phyloP scores from a whole-genome alignment of 2,329 filamentous ascomycete species.

The Thermothelomyces thermophilus region DNA sequence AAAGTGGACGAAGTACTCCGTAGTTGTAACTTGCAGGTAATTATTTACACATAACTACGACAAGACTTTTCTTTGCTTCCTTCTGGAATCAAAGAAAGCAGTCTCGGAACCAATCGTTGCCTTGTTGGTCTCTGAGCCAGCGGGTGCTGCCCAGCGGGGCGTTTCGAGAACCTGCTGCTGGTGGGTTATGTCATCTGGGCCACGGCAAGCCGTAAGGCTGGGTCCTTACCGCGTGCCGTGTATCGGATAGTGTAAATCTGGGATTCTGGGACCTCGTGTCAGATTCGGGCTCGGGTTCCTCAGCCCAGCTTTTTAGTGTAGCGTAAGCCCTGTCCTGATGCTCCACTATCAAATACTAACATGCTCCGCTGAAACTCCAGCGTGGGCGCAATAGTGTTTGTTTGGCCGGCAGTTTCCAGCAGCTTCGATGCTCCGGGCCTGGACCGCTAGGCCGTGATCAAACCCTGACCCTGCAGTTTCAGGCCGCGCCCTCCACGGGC shows the following conservation, averaged over 20 bases:
- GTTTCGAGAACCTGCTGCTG: slow-evolving; percentile 5
- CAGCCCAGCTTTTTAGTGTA: too few relatives aligned
- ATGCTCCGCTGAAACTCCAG: not conserved
- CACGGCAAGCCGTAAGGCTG: not conserved
- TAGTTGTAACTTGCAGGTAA: too few relatives aligned
- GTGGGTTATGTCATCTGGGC: slow-evolving; percentile 6
- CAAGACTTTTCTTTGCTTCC: not conserved
- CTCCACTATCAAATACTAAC: slow-evolving; percentile 6
- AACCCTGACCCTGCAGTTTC: too few relatives aligned
- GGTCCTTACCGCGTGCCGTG: slow-evolving; percentile 18
- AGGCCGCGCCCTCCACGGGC: not conserved
- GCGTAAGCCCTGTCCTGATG: not conserved
- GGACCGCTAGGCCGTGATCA: not conserved
- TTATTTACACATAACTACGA: too few relatives aligned
- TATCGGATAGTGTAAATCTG: slow-evolving; percentile 15
- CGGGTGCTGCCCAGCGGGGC: not conserved
- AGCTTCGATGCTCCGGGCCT: not conserved
- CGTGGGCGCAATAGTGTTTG: not conserved
- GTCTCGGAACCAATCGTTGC: slow-evolving; percentile 16
- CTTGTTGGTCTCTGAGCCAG: too few relatives aligned
- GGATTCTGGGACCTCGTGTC: slow-evolving; percentile 14
- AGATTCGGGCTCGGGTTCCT: slow-evolving; percentile 13
- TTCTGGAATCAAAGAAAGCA: not conserved
- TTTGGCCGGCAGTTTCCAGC: not conserved
- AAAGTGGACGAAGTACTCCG: too few relatives aligned